Evolutionary conservation across 139 green algal species (phyloP), one percentile per base, ranked within the genome.

Genomic region (Ostreobium quekettii): DNA sequence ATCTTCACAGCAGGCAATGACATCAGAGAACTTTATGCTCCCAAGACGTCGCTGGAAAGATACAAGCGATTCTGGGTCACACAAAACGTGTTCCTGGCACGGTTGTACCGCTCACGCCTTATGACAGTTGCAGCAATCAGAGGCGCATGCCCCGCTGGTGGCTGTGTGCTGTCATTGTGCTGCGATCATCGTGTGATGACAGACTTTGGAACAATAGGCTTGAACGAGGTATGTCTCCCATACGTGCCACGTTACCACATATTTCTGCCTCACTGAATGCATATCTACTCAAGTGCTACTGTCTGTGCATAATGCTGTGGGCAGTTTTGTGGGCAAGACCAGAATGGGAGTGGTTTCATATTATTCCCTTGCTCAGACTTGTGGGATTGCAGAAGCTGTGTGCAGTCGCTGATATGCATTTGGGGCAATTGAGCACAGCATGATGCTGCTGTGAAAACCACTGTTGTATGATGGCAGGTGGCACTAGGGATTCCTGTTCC

Each of bases 111-210:
- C 33, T 87, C 80, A 0, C 85, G 79, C 2, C 80, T 97, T 1
- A 77, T 85, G 26, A 96, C 90, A 0, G 71, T 95, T 3, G 80
- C 85, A 1, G 90, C 89, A 2, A 93, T 97, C 58, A 70, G 85
- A 0, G 91, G 91, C 24, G 87, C 88, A 19, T 96, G 90, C 74
- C 90, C 91, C n/a, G 91, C 91, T 6, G 91, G 90, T 36, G 91
- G 61, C 11, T 96, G 90, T 80, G 80, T 78, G 30, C 83, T 96
- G 31, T 69, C 89, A 1, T 61, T 97, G 63, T 93, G 87, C 77
- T 96, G 90, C 70, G 91, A 97, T 70, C 67, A 85, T 48, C 82
- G 89, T 30, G 47, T 96, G 19, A 93, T 95, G 78, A 91, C 84
- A 0, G 81, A 87, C 1, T 83, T 86, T 6, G 86, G 83, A 5